Conservation (phyloP, 179 eudicot species). For the Camellia oleifera region DNA sequence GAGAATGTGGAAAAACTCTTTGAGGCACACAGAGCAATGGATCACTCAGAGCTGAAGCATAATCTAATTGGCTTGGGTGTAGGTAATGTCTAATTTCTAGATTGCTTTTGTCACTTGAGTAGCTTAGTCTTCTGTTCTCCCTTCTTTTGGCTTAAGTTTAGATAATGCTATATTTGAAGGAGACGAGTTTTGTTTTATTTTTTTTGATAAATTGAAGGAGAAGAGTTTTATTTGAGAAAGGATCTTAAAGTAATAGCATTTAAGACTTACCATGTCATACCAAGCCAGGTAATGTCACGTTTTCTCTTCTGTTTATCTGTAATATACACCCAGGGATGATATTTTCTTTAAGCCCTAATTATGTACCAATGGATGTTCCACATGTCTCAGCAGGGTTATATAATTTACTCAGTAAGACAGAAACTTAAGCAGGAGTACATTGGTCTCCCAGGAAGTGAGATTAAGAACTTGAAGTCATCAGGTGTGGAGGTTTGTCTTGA, state of each 20-base stretch:
- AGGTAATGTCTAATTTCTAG: slow-evolving; percentile 43
- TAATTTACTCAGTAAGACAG: slow-evolving; percentile 66
- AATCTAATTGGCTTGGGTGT: slow-evolving; percentile 68
- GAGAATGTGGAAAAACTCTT: slow-evolving; percentile 72
- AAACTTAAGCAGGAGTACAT: slow-evolving; percentile 79
- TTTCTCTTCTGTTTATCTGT: not conserved
- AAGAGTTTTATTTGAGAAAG: slow-evolving; percentile 63
- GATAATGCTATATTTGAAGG: slow-evolving; percentile 39
- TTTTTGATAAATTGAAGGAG: slow-evolving; percentile 42
- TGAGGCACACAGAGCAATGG: slow-evolving; percentile 91
- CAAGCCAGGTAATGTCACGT: slow-evolving; percentile 64
- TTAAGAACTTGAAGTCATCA: slow-evolving; percentile 68
- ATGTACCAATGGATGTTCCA: not conserved
- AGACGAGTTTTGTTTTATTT: slow-evolving; percentile 53
- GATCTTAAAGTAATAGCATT: slow-evolving; percentile 89
- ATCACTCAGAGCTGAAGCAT: slow-evolving; percentile 81
- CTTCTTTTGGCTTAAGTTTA: not conserved
- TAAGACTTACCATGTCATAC: slow-evolving; percentile 76
- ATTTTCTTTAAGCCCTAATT: not conserved
- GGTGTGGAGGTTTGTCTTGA: slow-evolving; percentile 75
- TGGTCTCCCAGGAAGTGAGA: slow-evolving; percentile 73
- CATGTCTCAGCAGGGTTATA: slow-evolving; percentile 59
- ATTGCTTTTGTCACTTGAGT: not conserved
- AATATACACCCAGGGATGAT: not conserved
- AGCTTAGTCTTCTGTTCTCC: slow-evolving; percentile 2